These are phyloP conservation scores for Cucumis sativus DNA, from an alignment of 306 rosid species.

Conservation along the genomic window DNA sequence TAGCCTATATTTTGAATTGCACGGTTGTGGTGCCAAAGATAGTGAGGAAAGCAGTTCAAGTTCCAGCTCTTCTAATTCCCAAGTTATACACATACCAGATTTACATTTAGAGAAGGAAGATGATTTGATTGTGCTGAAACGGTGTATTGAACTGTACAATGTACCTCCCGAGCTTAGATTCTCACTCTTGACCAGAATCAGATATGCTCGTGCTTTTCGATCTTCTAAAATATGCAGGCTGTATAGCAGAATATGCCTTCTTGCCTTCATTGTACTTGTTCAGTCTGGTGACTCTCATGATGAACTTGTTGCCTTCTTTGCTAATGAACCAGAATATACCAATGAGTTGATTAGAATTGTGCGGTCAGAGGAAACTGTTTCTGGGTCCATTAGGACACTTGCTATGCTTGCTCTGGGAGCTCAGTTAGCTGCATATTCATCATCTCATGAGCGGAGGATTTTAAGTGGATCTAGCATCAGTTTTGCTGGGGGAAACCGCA, in stretches of 20 bases:
- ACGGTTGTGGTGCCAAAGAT: conserved; percentile 38
- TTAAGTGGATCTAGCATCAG: conserved; percentile 80
- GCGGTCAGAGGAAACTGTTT: conserved; percentile 74
- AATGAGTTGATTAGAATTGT: conserved; percentile 87
- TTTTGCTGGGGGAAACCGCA: conserved; percentile 92
- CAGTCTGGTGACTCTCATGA: conserved; percentile 93
- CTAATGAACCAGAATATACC: conserved; percentile 91
- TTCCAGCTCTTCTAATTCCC: conserved; percentile 32
- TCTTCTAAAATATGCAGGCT: conserved; percentile 73
- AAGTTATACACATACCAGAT: conserved; percentile 72
- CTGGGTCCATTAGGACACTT: conserved; percentile 81
- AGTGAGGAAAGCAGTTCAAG: conserved; percentile 30
- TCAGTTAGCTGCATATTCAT: conserved; percentile 88
- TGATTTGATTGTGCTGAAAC: conserved; percentile 63
- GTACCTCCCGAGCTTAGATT: conserved; percentile 74
- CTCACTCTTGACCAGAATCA: conserved; percentile 72
- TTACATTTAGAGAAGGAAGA: conserved; percentile 69
- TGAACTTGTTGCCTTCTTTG: conserved; percentile 83
- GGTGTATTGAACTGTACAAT: conserved; percentile 56
- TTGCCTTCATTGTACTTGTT: conserved; percentile 81
- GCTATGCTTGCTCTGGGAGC: conserved; percentile 98
- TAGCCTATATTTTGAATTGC: conserved; percentile 85
- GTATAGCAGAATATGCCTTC: conserved; percentile 80
- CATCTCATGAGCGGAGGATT: conserved; percentile 91
- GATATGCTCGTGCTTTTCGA: conserved; percentile 85